phyloP scores from a whole-genome alignment of 2,329 filamentous ascomycete species.

The Pseudogymnoascus sp. region DNA sequence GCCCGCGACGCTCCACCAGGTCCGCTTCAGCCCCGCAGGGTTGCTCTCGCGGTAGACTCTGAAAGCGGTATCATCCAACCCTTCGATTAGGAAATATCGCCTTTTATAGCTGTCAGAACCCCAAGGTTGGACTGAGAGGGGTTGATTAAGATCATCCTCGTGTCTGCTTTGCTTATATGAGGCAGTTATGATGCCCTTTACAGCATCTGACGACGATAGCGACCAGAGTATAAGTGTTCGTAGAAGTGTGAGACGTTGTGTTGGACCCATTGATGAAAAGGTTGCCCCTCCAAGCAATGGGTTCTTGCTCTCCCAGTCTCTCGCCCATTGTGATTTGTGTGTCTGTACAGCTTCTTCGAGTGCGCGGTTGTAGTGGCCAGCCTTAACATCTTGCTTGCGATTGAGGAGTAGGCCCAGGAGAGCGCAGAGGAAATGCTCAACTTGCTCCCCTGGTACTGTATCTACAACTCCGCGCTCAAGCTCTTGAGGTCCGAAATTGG shows the following conservation, averaged over 20 bases:
- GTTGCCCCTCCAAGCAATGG: slow-evolving; percentile 72
- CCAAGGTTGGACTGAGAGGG: slow-evolving; percentile 84
- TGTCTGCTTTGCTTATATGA: slow-evolving; percentile 84
- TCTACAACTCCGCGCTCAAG: slow-evolving; percentile 81
- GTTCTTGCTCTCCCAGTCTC: slow-evolving; percentile 73
- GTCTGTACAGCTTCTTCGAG: slow-evolving; percentile 85
- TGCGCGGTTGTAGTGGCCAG: slow-evolving; percentile 85
- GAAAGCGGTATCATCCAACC: slow-evolving; percentile 88
- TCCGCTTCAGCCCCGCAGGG: slow-evolving; percentile 63
- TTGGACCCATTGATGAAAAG: slow-evolving; percentile 75
- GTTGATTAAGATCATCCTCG: slow-evolving; percentile 71
- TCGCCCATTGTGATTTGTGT: slow-evolving; percentile 83
- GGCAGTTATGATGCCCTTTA: slow-evolving; percentile 75
- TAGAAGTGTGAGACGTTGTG: slow-evolving; percentile 72
- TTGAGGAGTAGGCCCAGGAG: slow-evolving; percentile 83
- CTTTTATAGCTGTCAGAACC: slow-evolving; percentile 83
- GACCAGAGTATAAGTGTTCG: slow-evolving; percentile 82
- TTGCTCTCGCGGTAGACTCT: slow-evolving; percentile 92
- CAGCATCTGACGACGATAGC: slow-evolving; percentile 74
- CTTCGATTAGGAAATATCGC: slow-evolving; percentile 89
- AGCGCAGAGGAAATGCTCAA: slow-evolving; percentile 83
- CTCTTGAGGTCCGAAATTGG: slow-evolving; percentile 91
- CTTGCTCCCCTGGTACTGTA: slow-evolving; percentile 69
- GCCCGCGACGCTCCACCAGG: slow-evolving; percentile 91
- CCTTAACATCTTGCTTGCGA: slow-evolving; percentile 95